These are phyloP conservation scores for Kwoniella heveanensis DNA, from an alignment of 768 basidiomycete genomes.

Conservation along the genomic window DNA sequence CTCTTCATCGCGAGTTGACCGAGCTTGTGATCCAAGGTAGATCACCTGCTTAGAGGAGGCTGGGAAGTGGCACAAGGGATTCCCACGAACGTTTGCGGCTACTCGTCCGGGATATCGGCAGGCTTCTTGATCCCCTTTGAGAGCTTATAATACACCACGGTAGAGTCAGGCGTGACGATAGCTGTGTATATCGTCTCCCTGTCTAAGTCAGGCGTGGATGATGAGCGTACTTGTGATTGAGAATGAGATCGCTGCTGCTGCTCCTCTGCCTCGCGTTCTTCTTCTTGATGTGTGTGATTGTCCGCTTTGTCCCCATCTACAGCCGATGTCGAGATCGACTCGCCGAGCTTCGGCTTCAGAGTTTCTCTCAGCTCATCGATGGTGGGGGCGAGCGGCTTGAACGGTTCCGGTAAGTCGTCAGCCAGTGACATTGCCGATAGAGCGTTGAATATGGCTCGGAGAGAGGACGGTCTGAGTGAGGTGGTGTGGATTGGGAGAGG, in stretches of 20 bases:
- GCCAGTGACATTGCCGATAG: conserved; percentile 19
- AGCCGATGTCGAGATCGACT: not conserved
- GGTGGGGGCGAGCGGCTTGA: conserved; percentile 28
- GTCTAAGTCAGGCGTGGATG: conserved; percentile 28
- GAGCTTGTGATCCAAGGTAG: too few species aligned
- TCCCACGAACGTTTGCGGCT: too few species aligned
- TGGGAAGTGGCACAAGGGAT: too few species aligned
- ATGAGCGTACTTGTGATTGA: not conserved
- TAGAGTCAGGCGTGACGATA: conserved; percentile 50
- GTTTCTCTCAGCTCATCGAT: conserved; percentile 25
- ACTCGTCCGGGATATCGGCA: conserved; percentile 55
- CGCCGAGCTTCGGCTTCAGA: not conserved
- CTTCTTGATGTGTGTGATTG: too few species aligned
- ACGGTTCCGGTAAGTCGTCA: conserved; percentile 21
- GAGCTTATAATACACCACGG: conserved; percentile 54
- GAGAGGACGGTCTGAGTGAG: conserved; percentile 45
- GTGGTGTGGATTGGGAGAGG: conserved; percentile 51
- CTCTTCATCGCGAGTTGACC: too few species aligned
- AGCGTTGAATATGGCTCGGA: conserved; percentile 41
- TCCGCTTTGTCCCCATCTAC: too few species aligned
- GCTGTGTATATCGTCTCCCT: conserved; percentile 50
- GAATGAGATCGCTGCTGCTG: not conserved
- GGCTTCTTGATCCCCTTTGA: conserved; percentile 55
- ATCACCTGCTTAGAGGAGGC: too few species aligned
- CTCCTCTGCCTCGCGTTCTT: too few species aligned